Evolutionary conservation across 106 monocot genomes (phyloP), one percentile per base, ranked within the genome.

Genomic region (Ottelia alismoides): DNA sequence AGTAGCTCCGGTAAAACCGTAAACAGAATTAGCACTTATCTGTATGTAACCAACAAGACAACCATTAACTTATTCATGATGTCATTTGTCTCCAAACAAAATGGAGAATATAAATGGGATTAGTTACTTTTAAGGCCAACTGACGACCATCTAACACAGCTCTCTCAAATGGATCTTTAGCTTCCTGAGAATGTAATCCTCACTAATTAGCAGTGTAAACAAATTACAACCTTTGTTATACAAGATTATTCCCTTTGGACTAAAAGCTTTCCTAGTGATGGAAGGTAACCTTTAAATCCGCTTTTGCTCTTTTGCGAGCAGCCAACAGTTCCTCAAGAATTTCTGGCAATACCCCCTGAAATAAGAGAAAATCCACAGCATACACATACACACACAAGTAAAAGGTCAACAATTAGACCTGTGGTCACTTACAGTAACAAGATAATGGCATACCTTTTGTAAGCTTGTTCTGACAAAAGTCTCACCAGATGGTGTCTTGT

Each of bases 281-380:
- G 22, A 51, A 30, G 60, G 0, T 43, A 32, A 98, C 98, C 79
- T 98, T 98, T 47, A 98, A 35, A 85, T 98, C 98, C 52, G 98
- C 90, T 86, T 98, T 98, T 27, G 98, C 98, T 67, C 90, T 98
- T 77, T 86, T 98, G 50, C 98, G 98, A 75, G 90, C 98, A 74
- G 89, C 65, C 67, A 98, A 73, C 47, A 98, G 70, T 66, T 98
- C 98, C 75, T 98, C 98, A 63, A 98, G 85, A 59, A 98, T 90
- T 80, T 98, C 98, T 67, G 98, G 98, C 40, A 98, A 78, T 65
- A 98, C 79, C 23, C 98, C 98, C 98, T 98, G 71, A 63, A 32
- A 31, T 43, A 43, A 43, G 16, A 43, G 40, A 43, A 43, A 43
- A 43, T 43, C 16, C n/a, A n/a, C n/a, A n/a, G n/a, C n/a, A n/a